Evolutionary conservation across 345 rosid species (phyloP), one percentile per base, ranked within the genome.

Genomic region (Citrus inodora): DNA sequence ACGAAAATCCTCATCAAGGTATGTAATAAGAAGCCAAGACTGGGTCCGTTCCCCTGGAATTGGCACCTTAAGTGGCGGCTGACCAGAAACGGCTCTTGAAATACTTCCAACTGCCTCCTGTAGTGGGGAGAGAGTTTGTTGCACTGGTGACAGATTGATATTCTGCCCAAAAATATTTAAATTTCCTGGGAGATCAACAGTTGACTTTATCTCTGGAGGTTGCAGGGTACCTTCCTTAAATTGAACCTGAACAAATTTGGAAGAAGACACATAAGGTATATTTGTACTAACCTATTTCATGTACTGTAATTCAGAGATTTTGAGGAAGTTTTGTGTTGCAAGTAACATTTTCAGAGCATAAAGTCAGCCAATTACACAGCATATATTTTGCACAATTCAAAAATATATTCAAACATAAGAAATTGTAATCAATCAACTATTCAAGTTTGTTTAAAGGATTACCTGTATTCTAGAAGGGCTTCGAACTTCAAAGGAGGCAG

Each of bases 381-480:
- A 63, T 19, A 75, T 63, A 28, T 40, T 16, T 48, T 46, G 24
- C 19, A 46, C 30, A 9, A 5, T 46, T 75, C 56, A 46, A 2
- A 46, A 4, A 13, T 27, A 30, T 33, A 75, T 30, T 75, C 30
- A 4, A 46, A 28, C 63, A 48, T 21, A 40, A 17, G 6, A 35
- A 65, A 24, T 21, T 37, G 53, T 62, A 56, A 60, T 2, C 1
- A 71, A n/a, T 51, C 76, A 56, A 32, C 24, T 30, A 53, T 5
- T 40, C 28, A 24, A 55, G 78, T 37, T 61, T 61, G 28, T 60
- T 55, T 58, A 48, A 80, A 53, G 67, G 55, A 51, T 78, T 87
- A 92, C 99, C 92, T 91, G 98, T 79, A 95, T 85, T 87, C 98
- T 91, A 22, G 93, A 88, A 77, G 97, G 91, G 78, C 87, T 91